Evolutionary conservation across 441 rosid species (phyloP).

Genomic region (Rhodomyrtus psidioides): DNA sequence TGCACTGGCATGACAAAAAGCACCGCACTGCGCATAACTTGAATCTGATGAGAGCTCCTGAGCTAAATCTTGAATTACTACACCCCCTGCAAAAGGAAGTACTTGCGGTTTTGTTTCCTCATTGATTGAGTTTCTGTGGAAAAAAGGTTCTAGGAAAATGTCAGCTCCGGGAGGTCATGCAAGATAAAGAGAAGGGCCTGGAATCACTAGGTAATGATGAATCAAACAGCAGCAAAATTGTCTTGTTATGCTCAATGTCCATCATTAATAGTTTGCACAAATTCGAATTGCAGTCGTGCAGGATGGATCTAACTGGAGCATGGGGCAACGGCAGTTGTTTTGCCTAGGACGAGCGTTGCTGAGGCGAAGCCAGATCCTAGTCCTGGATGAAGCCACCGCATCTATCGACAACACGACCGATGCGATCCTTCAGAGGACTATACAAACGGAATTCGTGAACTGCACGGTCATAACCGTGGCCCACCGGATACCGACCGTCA

Average conservation of each 20-base stretch:
- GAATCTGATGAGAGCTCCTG: neutral
- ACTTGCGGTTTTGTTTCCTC: neutral
- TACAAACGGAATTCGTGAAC: neutral
- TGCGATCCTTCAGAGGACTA: constrained; percentile 2
- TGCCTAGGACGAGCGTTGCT: constrained; percentile 6
- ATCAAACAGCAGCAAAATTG: too few relatives aligned
- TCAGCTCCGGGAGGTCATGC: constrained; percentile 7
- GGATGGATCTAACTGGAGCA: too few relatives aligned
- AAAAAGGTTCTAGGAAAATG: constrained; percentile 7
- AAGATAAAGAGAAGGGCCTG: constrained; percentile 2
- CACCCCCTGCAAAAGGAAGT: neutral
- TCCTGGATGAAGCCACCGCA: constrained; percentile 9
- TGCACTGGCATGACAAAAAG: neutral
- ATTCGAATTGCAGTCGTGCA: too few relatives aligned
- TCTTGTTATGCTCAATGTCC: too few relatives aligned
- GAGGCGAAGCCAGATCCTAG: constrained; percentile 3
- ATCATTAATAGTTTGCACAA: too few relatives aligned
- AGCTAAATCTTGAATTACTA: neutral
- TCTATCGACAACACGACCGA: constrained; percentile 2
- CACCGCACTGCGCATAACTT: fast-evolving
- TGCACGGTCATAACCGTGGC: constrained; percentile 11
- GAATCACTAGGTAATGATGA: neutral
- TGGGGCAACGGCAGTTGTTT: too few relatives aligned
- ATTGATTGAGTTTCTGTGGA: neutral
- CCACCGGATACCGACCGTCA: constrained; percentile 8